These are phyloP conservation scores for Sedum album DNA, from an alignment of 164 flowering plant genomes.

Conservation along the genomic window DNA sequence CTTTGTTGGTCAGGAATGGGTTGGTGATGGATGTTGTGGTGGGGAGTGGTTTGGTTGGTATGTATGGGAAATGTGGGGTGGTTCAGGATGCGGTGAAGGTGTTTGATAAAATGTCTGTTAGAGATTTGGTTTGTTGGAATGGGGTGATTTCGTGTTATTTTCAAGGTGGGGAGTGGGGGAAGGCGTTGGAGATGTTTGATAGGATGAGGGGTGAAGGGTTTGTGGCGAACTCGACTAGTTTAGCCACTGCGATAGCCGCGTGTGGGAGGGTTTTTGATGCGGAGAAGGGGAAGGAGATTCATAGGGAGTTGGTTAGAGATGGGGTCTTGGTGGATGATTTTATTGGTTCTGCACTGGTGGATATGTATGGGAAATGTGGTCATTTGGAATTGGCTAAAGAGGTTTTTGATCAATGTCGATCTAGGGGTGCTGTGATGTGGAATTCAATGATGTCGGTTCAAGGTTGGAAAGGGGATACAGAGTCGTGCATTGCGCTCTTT, in stretches of 20 bases:
- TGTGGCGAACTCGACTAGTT: constrained; percentile 47
- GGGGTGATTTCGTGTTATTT: constrained; percentile 55
- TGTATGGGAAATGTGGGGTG: constrained; percentile 50
- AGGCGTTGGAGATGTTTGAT: constrained; percentile 47
- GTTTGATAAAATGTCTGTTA: constrained; percentile 58
- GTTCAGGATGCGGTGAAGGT: constrained; percentile 26
- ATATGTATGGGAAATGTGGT: constrained; percentile 77
- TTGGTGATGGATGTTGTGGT: constrained; percentile 44
- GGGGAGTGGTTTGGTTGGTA: constrained; percentile 34
- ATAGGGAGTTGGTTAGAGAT: constrained; percentile 24
- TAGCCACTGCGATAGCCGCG: constrained; percentile 40
- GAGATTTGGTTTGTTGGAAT: constrained; percentile 68
- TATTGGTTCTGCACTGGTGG: constrained; percentile 54
- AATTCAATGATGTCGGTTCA: constrained; percentile 55
- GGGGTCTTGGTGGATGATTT: constrained; percentile 42
- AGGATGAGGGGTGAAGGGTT: constrained; percentile 42
- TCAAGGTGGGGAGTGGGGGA: constrained; percentile 44
- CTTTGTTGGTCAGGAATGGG: constrained; percentile 40
- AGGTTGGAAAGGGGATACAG: constrained; percentile 38
- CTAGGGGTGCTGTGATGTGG: constrained; percentile 45
- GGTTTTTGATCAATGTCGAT: constrained; percentile 41
- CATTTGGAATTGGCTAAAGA: constrained; percentile 44
- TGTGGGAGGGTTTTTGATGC: constrained; percentile 46
- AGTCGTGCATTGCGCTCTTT: constrained; percentile 47
- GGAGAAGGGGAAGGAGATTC: constrained; percentile 49